Percentiles rank a stretch among this genome's conserved stretches.
Conservation (phyloP, 164 flowering plant genomes). For the Hamamelis virginiana region DNA sequence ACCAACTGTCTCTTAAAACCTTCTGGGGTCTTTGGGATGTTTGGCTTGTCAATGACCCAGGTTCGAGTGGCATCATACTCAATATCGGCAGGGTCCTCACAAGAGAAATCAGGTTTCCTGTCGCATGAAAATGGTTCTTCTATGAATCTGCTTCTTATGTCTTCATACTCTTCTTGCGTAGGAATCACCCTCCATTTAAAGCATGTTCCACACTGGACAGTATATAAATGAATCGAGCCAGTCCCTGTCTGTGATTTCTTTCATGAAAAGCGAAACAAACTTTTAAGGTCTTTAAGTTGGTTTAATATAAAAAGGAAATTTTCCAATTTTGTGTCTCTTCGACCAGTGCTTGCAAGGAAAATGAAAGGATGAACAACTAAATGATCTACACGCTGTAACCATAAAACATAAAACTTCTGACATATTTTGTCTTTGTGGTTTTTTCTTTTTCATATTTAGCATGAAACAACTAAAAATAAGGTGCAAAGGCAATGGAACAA, state of each 20-base stretch:
- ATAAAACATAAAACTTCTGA: no score
- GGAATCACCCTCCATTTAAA: conserved; percentile 73
- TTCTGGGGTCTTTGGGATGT: conserved; percentile 66
- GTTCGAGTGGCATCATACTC: conserved; percentile 59
- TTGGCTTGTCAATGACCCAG: conserved; percentile 82
- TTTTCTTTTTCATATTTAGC: no score
- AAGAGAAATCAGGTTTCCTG: conserved; percentile 47
- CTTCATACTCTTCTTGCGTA: conserved; percentile 69
- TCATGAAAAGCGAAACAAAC: no score
- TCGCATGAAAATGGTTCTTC: conserved; percentile 59
- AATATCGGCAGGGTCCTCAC: conserved; percentile 73
- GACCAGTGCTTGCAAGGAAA: no score
- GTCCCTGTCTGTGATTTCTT: conserved; percentile 10
- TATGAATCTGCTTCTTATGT: conserved; percentile 46
- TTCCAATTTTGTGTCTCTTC: no score
- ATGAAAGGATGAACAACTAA: no score
- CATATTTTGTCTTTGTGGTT: no score
- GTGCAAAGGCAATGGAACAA: no score
- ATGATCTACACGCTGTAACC: no score
- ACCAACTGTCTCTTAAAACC: conserved; percentile 65
- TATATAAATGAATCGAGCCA: conserved; percentile 35
- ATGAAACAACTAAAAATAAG: no score
- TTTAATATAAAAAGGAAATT: no score
- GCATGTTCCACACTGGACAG: conserved; percentile 74
- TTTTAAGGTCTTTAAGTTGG: no score